Evolutionary conservation across 179 eudicot genomes (phyloP), one percentile per base, ranked within the genome.

Genomic region (Beta lomatogona): DNA sequence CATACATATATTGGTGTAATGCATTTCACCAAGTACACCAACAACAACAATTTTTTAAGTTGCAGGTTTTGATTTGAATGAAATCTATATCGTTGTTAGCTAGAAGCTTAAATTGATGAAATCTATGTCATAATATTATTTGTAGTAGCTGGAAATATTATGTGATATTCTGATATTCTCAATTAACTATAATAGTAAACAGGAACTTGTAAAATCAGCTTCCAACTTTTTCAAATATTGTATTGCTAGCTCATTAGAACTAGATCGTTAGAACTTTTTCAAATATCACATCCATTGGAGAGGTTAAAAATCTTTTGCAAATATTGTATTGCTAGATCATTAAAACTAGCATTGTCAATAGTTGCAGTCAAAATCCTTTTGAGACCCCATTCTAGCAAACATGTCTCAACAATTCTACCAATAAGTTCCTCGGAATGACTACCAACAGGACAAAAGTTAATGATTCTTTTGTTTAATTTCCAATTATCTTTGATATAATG

Each of bases 331-430:
- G 78, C 77, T 14, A 44, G 50, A 80, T 86, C 86, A 78, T 83
- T 83, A 36, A 82, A 77, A 25, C 82, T 73, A n/a, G 84, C 86
- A 80, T 85, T 85, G 28, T 79, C 88, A 3, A 79, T 71, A 1
- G 82, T 82, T 41, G 75, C 3, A 6, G 77, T 82, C 22, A 78
- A 50, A 3, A 85, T 25, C 7, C 50, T 82, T 44, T 79, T 67
- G 9, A 86, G 36, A 9, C 80, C 82, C 81, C 81, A 86, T 9
- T 79, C 79, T 15, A 15, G 18, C 25, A 25, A 80, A 68, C 86
- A 83, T 11, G 36, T 58, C 19, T 83, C 84, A 57, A 83, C 67
- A 31, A 22, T 60, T 65, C 22, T 58, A 14, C 63, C 82, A 64
- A 86, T 77, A 1, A 22, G 2, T 15, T 77, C 60, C 46, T 82